Percentiles rank a stretch among this genome's conserved stretches.
Conservation (phyloP, 2,329 filamentous ascomycete species). For the Aulographum hederae region DNA sequence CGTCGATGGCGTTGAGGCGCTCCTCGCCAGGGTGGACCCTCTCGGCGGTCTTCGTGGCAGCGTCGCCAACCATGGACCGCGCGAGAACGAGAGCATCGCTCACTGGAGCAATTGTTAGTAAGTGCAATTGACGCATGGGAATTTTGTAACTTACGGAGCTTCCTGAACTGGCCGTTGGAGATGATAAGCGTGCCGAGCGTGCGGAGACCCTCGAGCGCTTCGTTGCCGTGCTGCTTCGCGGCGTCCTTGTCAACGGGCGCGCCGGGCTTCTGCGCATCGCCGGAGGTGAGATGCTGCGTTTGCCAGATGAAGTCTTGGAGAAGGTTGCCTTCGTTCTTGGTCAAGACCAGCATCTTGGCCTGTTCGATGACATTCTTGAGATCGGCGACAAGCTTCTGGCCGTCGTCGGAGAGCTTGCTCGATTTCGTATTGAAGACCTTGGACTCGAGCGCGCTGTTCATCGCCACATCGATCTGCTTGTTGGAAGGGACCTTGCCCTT, state of each 20-base stretch:
- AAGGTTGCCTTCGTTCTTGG: conserved; percentile 89
- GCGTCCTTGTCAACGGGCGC: conserved; percentile 57
- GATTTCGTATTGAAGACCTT: conserved; percentile 52
- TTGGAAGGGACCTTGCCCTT: conserved; percentile 87
- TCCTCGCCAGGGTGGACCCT: conserved; percentile 65
- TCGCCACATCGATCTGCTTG: conserved; percentile 83
- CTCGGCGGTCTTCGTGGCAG: conserved; percentile 59
- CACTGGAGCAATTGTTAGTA: conserved; percentile 25
- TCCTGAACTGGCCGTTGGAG: conserved; percentile 91
- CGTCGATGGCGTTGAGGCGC: conserved; percentile 56
- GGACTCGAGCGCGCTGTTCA: conserved; percentile 72
- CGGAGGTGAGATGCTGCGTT: conserved; percentile 47
- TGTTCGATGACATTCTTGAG: conserved; percentile 63
- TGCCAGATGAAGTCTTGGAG: conserved; percentile 97
- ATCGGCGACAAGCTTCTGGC: conserved; percentile 60
- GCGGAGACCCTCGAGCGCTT: conserved; percentile 68
- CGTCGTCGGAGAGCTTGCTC: conserved; percentile 63
- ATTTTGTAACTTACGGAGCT: conserved; percentile 47
- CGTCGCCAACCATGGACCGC: conserved; percentile 83
- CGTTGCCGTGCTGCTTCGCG: conserved; percentile 65
- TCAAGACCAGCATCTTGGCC: conserved; percentile 68
- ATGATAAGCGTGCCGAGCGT: conserved; percentile 79
- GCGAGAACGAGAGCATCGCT: conserved; percentile 65
- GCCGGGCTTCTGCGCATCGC: conserved; percentile 40
- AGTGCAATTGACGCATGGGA: not conserved